A percentile compares a stretch with the other conserved stretches of the same genome.
These are phyloP conservation scores for Ramaria rubella DNA, from an alignment of 768 basidiomycete species.

Conservation along the genomic window DNA sequence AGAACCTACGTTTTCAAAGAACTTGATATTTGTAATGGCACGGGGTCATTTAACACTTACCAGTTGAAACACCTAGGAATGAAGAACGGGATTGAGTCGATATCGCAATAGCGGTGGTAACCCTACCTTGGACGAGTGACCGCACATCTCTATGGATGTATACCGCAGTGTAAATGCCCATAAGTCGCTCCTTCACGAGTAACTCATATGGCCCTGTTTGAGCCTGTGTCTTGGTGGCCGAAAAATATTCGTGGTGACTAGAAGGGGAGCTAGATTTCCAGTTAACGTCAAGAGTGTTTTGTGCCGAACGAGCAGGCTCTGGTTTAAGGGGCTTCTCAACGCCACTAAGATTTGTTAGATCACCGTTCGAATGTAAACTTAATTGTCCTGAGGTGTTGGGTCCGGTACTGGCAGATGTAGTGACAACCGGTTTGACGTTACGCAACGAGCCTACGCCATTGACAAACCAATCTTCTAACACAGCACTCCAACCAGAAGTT, in stretches of 20 bases:
- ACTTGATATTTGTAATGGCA: not conserved
- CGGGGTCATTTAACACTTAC: not conserved
- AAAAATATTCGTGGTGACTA: constrained; percentile 5
- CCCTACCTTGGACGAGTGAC: constrained; percentile 53
- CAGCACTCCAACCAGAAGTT: constrained; percentile 62
- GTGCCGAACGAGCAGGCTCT: too few relatives aligned
- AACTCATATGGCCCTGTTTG: constrained; percentile 75
- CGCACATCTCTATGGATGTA: constrained; percentile 70
- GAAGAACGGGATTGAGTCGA: not conserved
- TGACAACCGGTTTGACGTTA: constrained; percentile 15
- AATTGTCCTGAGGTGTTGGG: constrained; percentile 31
- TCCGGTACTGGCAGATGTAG: constrained; percentile 6
- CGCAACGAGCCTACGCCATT: constrained; percentile 23
- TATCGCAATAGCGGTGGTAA: not conserved
- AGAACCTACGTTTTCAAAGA: constrained; percentile 24
- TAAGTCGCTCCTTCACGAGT: constrained; percentile 81
- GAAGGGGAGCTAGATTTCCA: constrained; percentile 14
- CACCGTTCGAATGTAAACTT: constrained; percentile 19
- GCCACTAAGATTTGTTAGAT: constrained; percentile 38
- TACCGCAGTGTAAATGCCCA: constrained; percentile 79
- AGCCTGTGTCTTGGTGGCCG: not conserved
- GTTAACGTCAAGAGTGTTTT: constrained; percentile 12
- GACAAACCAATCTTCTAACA: constrained; percentile 70
- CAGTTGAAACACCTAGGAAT: constrained; percentile 2
- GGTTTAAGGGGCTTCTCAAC: constrained; percentile 36